Evolutionary conservation across 805 yeast species (phyloP), one percentile per base, ranked within the genome.

Genomic region (Saccharomycopsis sp.): DNA sequence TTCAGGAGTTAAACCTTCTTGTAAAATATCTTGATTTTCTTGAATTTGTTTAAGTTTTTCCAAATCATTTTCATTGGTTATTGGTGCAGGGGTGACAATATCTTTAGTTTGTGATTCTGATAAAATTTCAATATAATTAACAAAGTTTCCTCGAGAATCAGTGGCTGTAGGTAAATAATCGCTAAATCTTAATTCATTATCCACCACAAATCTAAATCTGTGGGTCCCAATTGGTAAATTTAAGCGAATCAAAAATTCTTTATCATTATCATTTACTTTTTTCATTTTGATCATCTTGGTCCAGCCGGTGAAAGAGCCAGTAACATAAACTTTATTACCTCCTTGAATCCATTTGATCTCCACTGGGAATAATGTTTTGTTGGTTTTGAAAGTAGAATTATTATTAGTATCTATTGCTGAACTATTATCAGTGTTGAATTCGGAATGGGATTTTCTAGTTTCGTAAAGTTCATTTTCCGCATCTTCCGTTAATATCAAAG

Each of bases 281-380:
- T 70, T 70, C 52, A 92, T 64, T 30, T 94, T 94, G 54, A 89
- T 88, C 97, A 92, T 89, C 61, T 88, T 89, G 50, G 96, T 69
- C 97, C 98, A 92, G 3, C 95, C 96, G 0, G 98, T 92, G 61
- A 89, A 89, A 1, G 96, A 83, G 37, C 98, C 98, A 27, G 96
- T 92, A 12, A 89, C 95, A 58, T 87, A 92, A 2, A 92, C 97
- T 52, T 83, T 83, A 37, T 74, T 74, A 46, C 98, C 98, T n/a
- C 97, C 97, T 59, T 89, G 95, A 14, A 76, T 78, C 98, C 98
- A 89, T 49, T 75, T 76, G 43, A 87, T 80, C 42, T 80, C 87
- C 1, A 86, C 69, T 3, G 77, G 76, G 33, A 21, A 38, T 31
- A 45, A 37, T 17, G 39, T 23, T 31, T 18, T 40, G 44, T 28